Base-by-base conservation (phyloP, 306 rosid genomes). In the Pyrus betulifolia region DNA sequence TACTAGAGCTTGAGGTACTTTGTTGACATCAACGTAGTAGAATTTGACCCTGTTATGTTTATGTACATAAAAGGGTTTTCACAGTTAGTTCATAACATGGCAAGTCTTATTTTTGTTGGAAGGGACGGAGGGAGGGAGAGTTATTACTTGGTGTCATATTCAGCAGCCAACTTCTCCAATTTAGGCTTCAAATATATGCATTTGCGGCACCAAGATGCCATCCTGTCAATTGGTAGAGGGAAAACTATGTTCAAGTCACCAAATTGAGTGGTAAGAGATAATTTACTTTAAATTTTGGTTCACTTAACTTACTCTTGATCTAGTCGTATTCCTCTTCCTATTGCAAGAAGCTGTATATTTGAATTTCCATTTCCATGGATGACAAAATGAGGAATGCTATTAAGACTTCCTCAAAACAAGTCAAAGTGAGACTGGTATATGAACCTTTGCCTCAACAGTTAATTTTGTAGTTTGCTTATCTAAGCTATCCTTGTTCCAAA, bases 181-280 rank as follows among this genome's bases (percentile, higher is more conserved):
- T 92, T 94, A n/a, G 97, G 98, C 85, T 95, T 92, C 87, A 95
- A 80, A 82, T 90, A 92, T 15, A 94, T 91, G 87, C 97, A 94
- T 81, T 95, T 92, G 84, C 97, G 84, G 73, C 97, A 94, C 97
- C 98, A 94, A 72, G 89, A 45, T 74, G 98, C 97, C 98, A 94
- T 91, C 98, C 98, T 94, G 78, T 72, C 45, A 35, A 59, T 10
- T 49, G 17, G 19, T 23, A 1, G 4, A 19, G 13, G 7, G 44
- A 30, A 31, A n/a, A 57, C 13, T 22, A n/a, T 57, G 23, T 57
- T 57, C 23, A 1, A 15, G 55, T 49, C 21, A 49, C 55, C 21
- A 49, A 49, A 49, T 17, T 49, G 5, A 1, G 21, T 49, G 17
- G 2, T 2, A 49, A 49, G 17, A 15, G 18, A 15, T 49, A 15